Conservation (phyloP, 2,329 filamentous ascomycete genomes). For the Beauveria caledonica region DNA sequence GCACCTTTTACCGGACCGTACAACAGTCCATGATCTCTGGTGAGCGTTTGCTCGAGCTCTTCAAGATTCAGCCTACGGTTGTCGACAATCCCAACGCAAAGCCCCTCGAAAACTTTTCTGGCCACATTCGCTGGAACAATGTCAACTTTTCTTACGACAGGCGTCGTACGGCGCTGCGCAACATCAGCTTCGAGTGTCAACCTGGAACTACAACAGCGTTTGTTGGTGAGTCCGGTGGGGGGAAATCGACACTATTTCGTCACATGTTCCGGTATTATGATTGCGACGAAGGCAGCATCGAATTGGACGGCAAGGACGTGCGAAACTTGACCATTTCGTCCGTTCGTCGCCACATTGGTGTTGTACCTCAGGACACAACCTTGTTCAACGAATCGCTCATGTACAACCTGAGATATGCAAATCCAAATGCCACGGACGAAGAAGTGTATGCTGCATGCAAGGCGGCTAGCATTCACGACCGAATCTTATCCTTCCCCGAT, state of each 20-base stretch:
- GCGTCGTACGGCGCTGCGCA: constrained; percentile 74
- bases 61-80: constrained; percentile 92
- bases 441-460: constrained; percentile 75
- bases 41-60: constrained; percentile 87
- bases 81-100: constrained; percentile 63
- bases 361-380: constrained; percentile 93
- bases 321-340: constrained; percentile 87
- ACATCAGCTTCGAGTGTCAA: constrained; percentile 74
- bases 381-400: constrained; percentile 91
- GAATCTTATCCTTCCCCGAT: constrained; percentile 82
- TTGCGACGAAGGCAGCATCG: constrained; percentile 67
- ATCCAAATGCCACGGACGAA: constrained; percentile 69
- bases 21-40: constrained; percentile 97
- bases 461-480: constrained; percentile 86
- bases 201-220: constrained; percentile 93
- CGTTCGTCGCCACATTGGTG: constrained; percentile 82
- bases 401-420: constrained; percentile 91
- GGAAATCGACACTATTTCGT: constrained; percentile 94
- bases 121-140: constrained; percentile 78
- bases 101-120: constrained; percentile 59
- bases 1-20: constrained; percentile 91
- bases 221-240: constrained; percentile 92
- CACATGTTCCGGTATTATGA: constrained; percentile 97
- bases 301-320: constrained; percentile 77
- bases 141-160: constrained; percentile 87